Percentiles rank a stretch among this genome's conserved stretches.
Evolutionary conservation across 352 stramenopile species (phyloP).

Genomic region (Saprolegnia diclina): DNA sequence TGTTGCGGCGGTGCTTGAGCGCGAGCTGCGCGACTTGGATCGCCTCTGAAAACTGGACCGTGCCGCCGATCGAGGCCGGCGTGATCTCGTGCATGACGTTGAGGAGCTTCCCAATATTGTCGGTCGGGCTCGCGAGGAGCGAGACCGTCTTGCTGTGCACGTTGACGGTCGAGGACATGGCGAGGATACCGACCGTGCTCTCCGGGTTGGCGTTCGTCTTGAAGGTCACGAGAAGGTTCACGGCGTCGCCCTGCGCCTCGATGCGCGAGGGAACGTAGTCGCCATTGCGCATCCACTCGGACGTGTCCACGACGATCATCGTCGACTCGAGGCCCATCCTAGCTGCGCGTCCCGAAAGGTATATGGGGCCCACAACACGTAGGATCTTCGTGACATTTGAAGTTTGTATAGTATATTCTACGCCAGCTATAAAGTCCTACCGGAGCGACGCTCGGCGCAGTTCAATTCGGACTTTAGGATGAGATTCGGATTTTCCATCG

Average conservation of each 20-base stretch:
- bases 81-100: slow-evolving; percentile 89
- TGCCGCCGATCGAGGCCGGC: slow-evolving; percentile 57
- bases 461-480: too few relatives aligned
- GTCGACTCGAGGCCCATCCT: slow-evolving; percentile 76
- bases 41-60: slow-evolving; percentile 91
- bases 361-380: slow-evolving; percentile 10
- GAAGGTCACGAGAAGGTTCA: slow-evolving; percentile 94
- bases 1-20: slow-evolving; percentile 98
- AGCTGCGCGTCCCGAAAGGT: not conserved
- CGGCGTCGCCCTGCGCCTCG: slow-evolving; percentile 97
- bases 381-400: not conserved
- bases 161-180: slow-evolving; percentile 73
- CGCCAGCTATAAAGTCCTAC: not conserved
- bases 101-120: slow-evolving; percentile 97
- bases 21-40: slow-evolving; percentile 96
- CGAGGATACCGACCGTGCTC: slow-evolving; percentile 96
- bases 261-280: slow-evolving; percentile 98
- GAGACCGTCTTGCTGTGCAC: slow-evolving; percentile 8
- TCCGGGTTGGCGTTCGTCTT: slow-evolving; percentile 98
- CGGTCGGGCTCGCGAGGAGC: slow-evolving; percentile 93
- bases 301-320: slow-evolving; percentile 94
- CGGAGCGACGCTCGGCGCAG: not conserved
- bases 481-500: too few relatives aligned
- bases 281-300: slow-evolving; percentile 98
- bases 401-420: slow-evolving; percentile 12